phyloP scores from a whole-genome alignment of 73 alveolate genomes.

The Paraurostyla sp. region DNA sequence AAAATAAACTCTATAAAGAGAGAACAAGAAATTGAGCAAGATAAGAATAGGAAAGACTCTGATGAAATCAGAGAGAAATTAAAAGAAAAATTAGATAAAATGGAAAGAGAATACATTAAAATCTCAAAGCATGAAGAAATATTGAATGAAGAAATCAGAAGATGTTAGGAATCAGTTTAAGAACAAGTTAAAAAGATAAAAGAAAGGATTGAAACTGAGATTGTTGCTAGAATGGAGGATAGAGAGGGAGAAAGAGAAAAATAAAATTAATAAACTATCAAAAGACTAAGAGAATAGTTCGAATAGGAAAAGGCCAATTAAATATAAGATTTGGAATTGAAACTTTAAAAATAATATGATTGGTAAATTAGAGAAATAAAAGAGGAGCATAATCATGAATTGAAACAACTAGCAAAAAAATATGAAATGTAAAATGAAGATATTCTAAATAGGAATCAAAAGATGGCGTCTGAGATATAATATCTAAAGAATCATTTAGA shows the following conservation, averaged over 20 bases:
- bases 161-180: neutral
- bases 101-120: conserved; percentile 66
- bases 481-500: neutral
- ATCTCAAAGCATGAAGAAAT: conserved; percentile 66
- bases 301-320: neutral
- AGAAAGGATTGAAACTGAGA: conserved; percentile 19
- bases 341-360: conserved; percentile 1
- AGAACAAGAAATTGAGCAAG: conserved; percentile 18
- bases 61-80: conserved; percentile 23
- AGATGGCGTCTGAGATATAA: neutral
- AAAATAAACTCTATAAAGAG: neutral
- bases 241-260: conserved; percentile 42
- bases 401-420: neutral
- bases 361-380: conserved; percentile 38
- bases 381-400: conserved; percentile 47
- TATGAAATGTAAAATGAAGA: conserved; percentile 38
- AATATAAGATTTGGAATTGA: neutral
- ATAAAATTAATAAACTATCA: neutral
- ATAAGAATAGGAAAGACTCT: conserved; percentile 31
- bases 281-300: neutral
- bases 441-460: neutral
- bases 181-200: conserved; percentile 32
- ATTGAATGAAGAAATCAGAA: conserved; percentile 53
- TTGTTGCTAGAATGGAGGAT: conserved; percentile 3
- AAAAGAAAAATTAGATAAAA: conserved; percentile 3